These are phyloP conservation scores for Caryopteris hybrid DNA, from an alignment of 305 asterid species.

Conservation along the genomic window DNA sequence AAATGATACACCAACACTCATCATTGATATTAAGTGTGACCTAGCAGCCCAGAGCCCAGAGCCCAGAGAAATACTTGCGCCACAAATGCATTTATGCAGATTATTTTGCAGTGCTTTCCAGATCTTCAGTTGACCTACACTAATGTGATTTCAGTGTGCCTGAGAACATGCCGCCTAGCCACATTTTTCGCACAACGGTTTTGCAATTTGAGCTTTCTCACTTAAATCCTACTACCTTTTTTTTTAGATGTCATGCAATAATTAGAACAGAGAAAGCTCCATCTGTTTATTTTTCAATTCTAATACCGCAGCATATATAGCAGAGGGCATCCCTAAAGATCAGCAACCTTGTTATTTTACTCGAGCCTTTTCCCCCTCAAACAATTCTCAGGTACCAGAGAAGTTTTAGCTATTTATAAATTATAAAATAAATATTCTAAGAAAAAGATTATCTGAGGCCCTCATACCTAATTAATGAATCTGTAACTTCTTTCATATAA, in stretches of 20 bases:
- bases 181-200: not conserved
- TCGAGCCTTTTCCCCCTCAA: not conserved
- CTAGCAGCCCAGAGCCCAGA: not conserved
- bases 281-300: not conserved
- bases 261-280: not conserved
- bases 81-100: not conserved
- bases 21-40: not conserved
- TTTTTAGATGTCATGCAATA: not conserved
- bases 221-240: not conserved
- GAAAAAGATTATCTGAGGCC: not conserved
- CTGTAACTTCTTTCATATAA: not conserved
- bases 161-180: not conserved
- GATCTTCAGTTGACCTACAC: not conserved
- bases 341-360: not conserved
- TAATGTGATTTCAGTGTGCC: not conserved
- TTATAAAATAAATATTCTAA: not conserved
- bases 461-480: not conserved
- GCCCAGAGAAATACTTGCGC: not conserved
- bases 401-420: not conserved
- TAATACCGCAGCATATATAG: not conserved
- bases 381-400: not conserved
- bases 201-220: not conserved
- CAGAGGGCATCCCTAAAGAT: not conserved
- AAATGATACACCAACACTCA: not conserved
- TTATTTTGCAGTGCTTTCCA: not conserved